Base-by-base conservation (phyloP, 768 basidiomycete genomes). In the Phylloporus arenicola region DNA sequence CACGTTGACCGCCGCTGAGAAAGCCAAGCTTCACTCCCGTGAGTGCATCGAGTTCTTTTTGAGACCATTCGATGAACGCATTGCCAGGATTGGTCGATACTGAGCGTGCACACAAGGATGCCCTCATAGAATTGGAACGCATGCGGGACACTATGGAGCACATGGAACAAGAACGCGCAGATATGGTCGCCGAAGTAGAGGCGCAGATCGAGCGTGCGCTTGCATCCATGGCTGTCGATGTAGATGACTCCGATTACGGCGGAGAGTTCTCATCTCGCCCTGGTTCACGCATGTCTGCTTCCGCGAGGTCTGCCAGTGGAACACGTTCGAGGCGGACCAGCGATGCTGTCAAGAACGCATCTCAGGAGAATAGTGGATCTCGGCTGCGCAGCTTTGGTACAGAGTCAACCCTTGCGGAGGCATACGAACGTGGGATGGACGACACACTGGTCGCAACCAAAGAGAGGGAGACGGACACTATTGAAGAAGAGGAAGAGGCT, bases 161-260 rank as follows among this genome's bases (percentile, higher is more conserved):
- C 62, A 91, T 92, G 89, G 90, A 92, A 64, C 72, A 81, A 60
- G 91, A 88, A 70, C 87, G 90, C 54, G 81, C 84, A 46, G 86
- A 85, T 61, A 89, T 91, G 90, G 84, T 92, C 37, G 88, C 88
- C n/a, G 90, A 92, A 69, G 89, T 92, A 20, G 90, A 92, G 63
- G 87, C 86, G 24, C 90, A 92, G 71, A 92, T 92, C 59, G 90
- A 92, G 67, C 78, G 86, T 50, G 90, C 91, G 1, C 75, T 92
- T 44, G 84, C 81, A 24, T 86, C 86, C 22, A 91, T 92, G 88
- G 83, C 84, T 22, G 84, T 90, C 52, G 86, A 84, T 56, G 74
- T 86, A 47, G 66, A 68, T 4, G 86, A 88, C 47, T 88, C 86
- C 16, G 88, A 91, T 57, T 86, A 86, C 50, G 76, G 76, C 38